A percentile compares a stretch with the other conserved stretches of the same genome.
phyloP scores from a whole-genome alignment of 2,329 filamentous ascomycete genomes.

The Sporothrix pseudoabietina region DNA sequence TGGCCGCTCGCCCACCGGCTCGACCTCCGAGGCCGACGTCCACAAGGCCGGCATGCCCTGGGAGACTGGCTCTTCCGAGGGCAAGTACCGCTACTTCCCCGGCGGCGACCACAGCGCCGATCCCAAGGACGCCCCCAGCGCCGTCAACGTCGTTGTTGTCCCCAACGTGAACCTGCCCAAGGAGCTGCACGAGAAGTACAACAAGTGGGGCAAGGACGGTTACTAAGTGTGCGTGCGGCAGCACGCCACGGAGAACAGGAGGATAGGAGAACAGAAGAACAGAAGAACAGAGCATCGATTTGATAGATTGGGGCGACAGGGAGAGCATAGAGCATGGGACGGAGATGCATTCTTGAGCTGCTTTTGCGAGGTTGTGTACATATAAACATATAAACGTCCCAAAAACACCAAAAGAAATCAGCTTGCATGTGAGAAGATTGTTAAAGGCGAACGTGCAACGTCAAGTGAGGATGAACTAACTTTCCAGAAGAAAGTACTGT shows the following conservation, averaged over 20 bases:
- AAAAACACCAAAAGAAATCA: slow-evolving; percentile 7
- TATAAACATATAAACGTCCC: slow-evolving; percentile 19
- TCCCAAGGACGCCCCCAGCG: slow-evolving; percentile 89
- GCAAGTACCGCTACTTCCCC: slow-evolving; percentile 80
- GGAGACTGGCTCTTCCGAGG: slow-evolving; percentile 68
- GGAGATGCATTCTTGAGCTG: not conserved
- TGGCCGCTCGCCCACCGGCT: slow-evolving; percentile 79
- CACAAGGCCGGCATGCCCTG: slow-evolving; percentile 84
- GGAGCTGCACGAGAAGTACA: slow-evolving; percentile 94
- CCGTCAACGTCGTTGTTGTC: slow-evolving; percentile 90
- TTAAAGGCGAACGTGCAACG: no score
- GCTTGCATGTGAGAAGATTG: not conserved
- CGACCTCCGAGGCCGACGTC: slow-evolving; percentile 78
- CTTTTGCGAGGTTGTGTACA: slow-evolving; percentile 23
- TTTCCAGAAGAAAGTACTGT: not conserved
- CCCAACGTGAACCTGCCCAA: slow-evolving; percentile 91
- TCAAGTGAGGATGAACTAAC: not conserved
- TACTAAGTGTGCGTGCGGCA: slow-evolving; percentile 55
- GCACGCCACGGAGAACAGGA: not conserved
- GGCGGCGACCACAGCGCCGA: slow-evolving; percentile 75
- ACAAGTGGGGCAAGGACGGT: slow-evolving; percentile 99
- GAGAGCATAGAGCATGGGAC: not conserved
- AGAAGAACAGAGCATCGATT: not conserved
- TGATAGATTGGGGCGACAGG: not conserved
- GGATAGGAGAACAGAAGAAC: not conserved